Evolutionary conservation across 306 rosid genomes (phyloP), one percentile per base, ranked within the genome.

Genomic region (Luffa aegyptiaca): DNA sequence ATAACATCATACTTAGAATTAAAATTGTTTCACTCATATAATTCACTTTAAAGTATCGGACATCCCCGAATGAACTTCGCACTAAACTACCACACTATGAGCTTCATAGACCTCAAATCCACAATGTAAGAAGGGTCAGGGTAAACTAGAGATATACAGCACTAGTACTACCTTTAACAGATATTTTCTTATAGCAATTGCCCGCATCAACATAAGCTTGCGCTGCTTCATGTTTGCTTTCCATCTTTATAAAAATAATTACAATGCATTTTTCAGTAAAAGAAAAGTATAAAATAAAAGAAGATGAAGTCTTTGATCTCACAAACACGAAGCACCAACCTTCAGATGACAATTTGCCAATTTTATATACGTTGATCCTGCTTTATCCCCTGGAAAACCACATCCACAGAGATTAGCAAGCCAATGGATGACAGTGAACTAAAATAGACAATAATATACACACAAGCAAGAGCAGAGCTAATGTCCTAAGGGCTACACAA

Each of bases 191-290:
- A 71, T 90, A 94, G 89, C 97, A 88, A 84, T 94, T 96, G 13
- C 92, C 96, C 72, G 97, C 97, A 70, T 94, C 98, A 83, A 90
- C 92, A 80, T 89, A 89, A 82, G 98, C 91, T 80, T 90, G 90
- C 71, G 98, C 90, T 39, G 97, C 97, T 85, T 94, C 98, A 62
- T 94, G 98, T 83, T 90, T 90, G 84, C 97, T 94, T 66, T 94
- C 98, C 84, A 77, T 78, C 98, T 94, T 85, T 37, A 86, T 52
- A 59, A 78, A 81, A 58, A 82, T 69, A 7, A 77, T 26, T 1
- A 83, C 55, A 84, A 10, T 0, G 12, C 21, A 77, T 56, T 5
- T 12, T 9, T 73, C 57, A 44, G 77, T 56, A 48, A n/a, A 39
- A 45, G 33, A 75, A 59, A 62, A 82, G 45, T 51, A 5, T 5